These are phyloP conservation scores for Tremella mesenterica DNA, from an alignment of 768 basidiomycete genomes.

Conservation along the genomic window DNA sequence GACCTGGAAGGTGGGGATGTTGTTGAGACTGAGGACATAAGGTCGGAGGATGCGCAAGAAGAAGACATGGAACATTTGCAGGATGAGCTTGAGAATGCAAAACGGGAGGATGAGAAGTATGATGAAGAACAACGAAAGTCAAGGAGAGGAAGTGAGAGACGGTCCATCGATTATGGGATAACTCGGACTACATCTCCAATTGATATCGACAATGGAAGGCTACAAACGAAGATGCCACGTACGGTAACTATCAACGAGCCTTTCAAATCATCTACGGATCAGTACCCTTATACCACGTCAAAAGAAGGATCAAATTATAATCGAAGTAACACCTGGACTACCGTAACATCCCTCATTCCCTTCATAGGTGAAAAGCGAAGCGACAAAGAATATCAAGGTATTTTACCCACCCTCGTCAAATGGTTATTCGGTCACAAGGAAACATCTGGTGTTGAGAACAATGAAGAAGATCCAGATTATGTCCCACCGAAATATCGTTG, in stretches of 20 bases:
- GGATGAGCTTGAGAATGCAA: neutral
- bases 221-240: neutral
- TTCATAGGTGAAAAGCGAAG: conserved; percentile 5
- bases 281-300: neutral
- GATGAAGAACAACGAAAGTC: too few relatives aligned
- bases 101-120: neutral
- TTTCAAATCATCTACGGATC: neutral
- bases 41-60: conserved; percentile 3
- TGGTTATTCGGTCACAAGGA: conserved; percentile 5
- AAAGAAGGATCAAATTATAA: neutral
- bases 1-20: neutral
- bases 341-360: neutral
- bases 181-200: neutral
- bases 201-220: neutral
- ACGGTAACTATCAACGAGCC: neutral
- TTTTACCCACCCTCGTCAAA: conserved; percentile 1
- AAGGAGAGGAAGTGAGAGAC: too few relatives aligned
- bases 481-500: conserved; percentile 17
- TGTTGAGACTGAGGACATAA: neutral
- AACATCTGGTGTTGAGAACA: too few relatives aligned
- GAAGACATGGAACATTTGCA: conserved; percentile 1
- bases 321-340: neutral
- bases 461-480: conserved; percentile 10
- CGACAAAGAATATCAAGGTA: conserved; percentile 4
- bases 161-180: too few relatives aligned